Conservation (phyloP, 257 asterid genomes). For the Rehmannia glutinosa region DNA sequence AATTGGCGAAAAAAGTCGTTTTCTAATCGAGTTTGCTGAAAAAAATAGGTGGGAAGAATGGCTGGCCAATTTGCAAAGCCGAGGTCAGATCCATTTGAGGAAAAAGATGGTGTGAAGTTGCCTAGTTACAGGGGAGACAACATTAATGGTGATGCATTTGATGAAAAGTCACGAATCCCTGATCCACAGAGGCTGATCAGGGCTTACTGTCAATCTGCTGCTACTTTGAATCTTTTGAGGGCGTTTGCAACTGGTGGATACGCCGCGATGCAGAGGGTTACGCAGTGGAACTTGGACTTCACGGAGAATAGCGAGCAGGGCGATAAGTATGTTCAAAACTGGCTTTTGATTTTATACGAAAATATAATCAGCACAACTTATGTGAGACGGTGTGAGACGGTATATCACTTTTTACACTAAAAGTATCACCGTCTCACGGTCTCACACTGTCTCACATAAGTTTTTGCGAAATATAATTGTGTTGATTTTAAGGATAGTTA, state of each 20-base stretch:
- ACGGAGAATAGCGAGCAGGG: constrained; percentile 86
- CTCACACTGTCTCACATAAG: too few relatives aligned
- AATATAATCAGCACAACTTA: neutral
- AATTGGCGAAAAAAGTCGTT: neutral
- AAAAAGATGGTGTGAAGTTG: constrained; percentile 67
- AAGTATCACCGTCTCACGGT: too few relatives aligned
- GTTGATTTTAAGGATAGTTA: too few relatives aligned
- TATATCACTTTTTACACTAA: too few relatives aligned
- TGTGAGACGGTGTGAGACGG: too few relatives aligned
- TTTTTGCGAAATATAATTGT: too few relatives aligned
- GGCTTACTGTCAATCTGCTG: constrained; percentile 84
- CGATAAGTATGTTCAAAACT: constrained; percentile 43
- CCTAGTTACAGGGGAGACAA: constrained; percentile 91
- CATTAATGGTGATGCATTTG: constrained; percentile 68
- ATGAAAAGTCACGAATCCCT: constrained; percentile 60
- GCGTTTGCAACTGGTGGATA: constrained; percentile 87
- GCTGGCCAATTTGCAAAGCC: constrained; percentile 94
- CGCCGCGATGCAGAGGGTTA: constrained; percentile 84
- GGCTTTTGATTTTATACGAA: neutral
- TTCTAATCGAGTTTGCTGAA: neutral
- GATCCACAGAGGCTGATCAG: constrained; percentile 87
- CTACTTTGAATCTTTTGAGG: constrained; percentile 76
- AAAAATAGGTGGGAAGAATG: constrained; percentile 75
- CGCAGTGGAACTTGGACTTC: constrained; percentile 82
- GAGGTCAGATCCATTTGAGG: constrained; percentile 68